A percentile compares a stretch with the other conserved stretches of the same genome.
These are phyloP conservation scores for Ganoderma boninense DNA, from an alignment of 1,284 basidiomycete species.

Conservation along the genomic window DNA sequence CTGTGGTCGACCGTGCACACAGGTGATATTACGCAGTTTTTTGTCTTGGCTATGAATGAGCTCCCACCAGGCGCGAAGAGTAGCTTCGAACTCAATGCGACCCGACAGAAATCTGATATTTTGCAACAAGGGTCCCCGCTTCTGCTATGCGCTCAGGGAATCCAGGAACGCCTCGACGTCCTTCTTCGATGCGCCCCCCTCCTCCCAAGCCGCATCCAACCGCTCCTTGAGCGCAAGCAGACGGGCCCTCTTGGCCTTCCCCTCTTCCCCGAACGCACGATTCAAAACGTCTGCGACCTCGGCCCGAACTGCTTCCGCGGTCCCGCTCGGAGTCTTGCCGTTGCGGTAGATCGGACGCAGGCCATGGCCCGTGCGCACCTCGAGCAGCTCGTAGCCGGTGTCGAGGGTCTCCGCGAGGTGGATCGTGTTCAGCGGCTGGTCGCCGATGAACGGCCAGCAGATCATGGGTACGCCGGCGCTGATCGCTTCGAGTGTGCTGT, in stretches of 20 bases:
- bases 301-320: constrained; percentile 23
- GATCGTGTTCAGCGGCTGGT: constrained; percentile 35
- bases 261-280: constrained; percentile 29
- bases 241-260: constrained; percentile 26
- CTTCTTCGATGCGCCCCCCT: constrained; percentile 12
- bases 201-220: constrained; percentile 18
- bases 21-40: background rate
- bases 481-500: constrained; percentile 31
- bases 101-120: background rate
- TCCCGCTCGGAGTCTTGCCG: constrained; percentile 24
- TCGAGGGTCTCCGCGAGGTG: constrained; percentile 29
- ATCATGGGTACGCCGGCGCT: constrained; percentile 32
- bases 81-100: no score
- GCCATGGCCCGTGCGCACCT: constrained; percentile 34
- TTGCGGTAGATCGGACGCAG: constrained; percentile 28
- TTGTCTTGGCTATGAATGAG: background rate
- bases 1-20: background rate
- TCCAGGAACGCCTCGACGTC: constrained; percentile 18
- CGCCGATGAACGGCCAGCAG: constrained; percentile 34
- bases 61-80: background rate
- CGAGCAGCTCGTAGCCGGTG: constrained; percentile 36
- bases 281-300: constrained; percentile 25
- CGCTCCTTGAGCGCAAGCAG: constrained; percentile 20
- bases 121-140: background rate
- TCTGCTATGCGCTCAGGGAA: background rate